Percentiles rank a stretch among this genome's conserved stretches.
Conservation (phyloP, 257 asterid species). For the Jaltomata sinuosa region DNA sequence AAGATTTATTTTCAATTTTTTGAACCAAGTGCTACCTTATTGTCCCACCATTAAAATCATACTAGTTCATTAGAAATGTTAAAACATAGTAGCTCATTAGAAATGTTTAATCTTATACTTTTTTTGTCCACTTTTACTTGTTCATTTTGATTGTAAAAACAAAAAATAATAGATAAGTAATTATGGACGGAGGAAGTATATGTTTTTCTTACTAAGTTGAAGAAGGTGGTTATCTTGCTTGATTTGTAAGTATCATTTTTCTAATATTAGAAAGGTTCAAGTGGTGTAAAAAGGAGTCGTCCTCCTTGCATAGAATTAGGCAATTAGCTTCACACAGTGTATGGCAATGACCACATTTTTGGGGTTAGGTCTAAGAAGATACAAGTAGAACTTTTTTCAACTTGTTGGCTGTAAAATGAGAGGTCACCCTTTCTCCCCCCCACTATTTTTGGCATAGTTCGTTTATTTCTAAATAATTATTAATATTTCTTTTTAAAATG, state of each 20-base stretch:
- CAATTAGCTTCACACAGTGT: background rate
- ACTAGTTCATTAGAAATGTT: background rate
- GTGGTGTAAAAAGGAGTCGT: background rate
- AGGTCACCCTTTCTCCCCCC: background rate
- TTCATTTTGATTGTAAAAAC: no score
- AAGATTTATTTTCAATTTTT: background rate
- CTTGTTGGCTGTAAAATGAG: background rate
- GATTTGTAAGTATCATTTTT: background rate
- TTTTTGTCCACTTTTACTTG: no score
- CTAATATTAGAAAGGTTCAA: background rate
- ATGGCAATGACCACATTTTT: background rate
- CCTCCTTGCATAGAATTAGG: background rate
- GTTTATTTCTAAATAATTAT: background rate
- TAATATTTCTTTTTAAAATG: background rate
- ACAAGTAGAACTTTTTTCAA: background rate
- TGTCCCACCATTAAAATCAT: background rate
- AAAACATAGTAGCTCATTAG: background rate
- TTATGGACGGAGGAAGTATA: no score
- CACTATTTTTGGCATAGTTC: background rate
- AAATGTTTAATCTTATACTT: background rate
- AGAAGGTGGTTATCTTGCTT: background rate
- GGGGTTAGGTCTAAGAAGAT: background rate
- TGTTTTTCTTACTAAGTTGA: background rate
- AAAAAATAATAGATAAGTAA: no score
- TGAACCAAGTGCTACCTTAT: background rate